Percentiles rank a stretch among this genome's conserved stretches.
These are phyloP conservation scores for Trichothecium sympodiale DNA, from an alignment of 2,329 filamentous ascomycete genomes.

Conservation along the genomic window DNA sequence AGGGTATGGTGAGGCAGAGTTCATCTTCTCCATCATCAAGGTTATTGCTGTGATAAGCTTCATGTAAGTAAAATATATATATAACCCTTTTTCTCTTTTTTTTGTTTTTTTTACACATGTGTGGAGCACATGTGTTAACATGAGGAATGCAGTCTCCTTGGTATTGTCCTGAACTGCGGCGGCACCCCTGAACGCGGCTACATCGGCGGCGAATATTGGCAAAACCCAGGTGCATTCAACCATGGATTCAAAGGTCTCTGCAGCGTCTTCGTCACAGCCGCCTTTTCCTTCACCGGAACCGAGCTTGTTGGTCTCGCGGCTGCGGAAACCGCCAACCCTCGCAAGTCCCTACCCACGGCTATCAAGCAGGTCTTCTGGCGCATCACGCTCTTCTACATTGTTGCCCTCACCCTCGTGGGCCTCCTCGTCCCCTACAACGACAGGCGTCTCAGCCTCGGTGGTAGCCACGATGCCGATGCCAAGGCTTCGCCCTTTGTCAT, in stretches of 20 bases:
- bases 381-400: slow-evolving; percentile 81
- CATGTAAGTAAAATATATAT: slow-evolving; percentile 49
- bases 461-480: slow-evolving; percentile 47
- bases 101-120: slow-evolving; percentile 1
- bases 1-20: slow-evolving; percentile 84
- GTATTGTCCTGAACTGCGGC: slow-evolving; percentile 75
- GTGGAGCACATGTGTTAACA: background rate
- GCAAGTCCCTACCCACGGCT: slow-evolving; percentile 73
- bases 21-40: slow-evolving; percentile 78
- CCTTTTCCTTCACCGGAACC: slow-evolving; percentile 66
- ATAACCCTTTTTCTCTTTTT: background rate
- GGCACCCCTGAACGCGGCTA: slow-evolving; percentile 65
- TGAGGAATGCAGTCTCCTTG: slow-evolving; percentile 56
- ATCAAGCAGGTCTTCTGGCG: slow-evolving; percentile 95
- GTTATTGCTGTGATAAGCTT: slow-evolving; percentile 78
- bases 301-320: slow-evolving; percentile 68
- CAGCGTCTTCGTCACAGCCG: slow-evolving; percentile 65
- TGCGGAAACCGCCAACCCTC: slow-evolving; percentile 67
- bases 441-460: slow-evolving; percentile 44
- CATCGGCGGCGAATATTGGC: slow-evolving; percentile 71
- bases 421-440: slow-evolving; percentile 70
- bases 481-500: slow-evolving; percentile 88
- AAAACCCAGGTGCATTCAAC: slow-evolving; percentile 70
- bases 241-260: slow-evolving; percentile 78
- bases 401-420: slow-evolving; percentile 70